Percentiles rank a stretch among this genome's conserved stretches.
Conservation (phyloP, 2,329 filamentous ascomycete genomes). For the Diaporthe sp. region DNA sequence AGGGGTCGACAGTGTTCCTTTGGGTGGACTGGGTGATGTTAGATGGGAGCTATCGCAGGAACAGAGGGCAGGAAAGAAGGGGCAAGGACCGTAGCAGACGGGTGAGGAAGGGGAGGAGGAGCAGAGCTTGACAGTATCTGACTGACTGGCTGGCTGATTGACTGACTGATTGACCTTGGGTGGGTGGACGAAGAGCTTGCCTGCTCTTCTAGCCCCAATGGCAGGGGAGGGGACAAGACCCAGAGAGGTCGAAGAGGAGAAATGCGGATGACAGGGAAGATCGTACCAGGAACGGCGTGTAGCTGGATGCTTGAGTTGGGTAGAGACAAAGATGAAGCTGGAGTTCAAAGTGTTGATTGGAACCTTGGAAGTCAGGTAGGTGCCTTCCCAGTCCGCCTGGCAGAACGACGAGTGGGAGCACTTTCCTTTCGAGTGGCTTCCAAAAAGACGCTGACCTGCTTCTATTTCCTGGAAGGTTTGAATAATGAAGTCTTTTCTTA, state of each 20-base stretch:
- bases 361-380: background rate
- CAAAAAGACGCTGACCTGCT: background rate
- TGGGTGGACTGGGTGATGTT: background rate
- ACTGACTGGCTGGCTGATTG: background rate
- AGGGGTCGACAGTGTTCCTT: background rate
- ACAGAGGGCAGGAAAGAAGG: background rate
- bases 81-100: background rate
- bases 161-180: conserved; percentile 25
- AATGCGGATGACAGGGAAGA: background rate
- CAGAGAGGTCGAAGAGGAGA: background rate
- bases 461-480: background rate
- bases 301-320: background rate
- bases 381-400: background rate
- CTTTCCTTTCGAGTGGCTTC: background rate
- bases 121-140: background rate
- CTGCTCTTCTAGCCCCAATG: background rate
- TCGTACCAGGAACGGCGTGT: background rate
- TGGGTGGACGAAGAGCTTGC: conserved; percentile 1
- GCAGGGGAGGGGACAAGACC: background rate
- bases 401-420: background rate
- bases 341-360: background rate
- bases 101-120: no score
- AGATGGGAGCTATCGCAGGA: background rate
- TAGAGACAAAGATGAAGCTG: background rate
- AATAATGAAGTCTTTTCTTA: background rate